Evolutionary conservation across 495 filamentous ascomycete species (phyloP).

Genomic region (Xylaria cubensis): DNA sequence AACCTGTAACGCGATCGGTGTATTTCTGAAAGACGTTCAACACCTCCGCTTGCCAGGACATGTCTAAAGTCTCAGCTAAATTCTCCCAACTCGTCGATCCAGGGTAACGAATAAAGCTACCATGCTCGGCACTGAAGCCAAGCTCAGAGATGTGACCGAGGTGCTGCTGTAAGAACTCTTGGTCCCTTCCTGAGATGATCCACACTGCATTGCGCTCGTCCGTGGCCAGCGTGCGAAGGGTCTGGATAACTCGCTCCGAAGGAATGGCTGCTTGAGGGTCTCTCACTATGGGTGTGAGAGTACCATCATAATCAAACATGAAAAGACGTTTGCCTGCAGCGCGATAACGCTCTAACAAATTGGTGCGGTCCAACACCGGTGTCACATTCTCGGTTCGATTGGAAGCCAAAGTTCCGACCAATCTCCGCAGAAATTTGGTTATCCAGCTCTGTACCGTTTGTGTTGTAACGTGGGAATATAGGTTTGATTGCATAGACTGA

Average conservation of each 20-base stretch:
- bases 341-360: constrained; percentile 73
- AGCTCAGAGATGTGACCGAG: constrained; percentile 84
- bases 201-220: constrained; percentile 88
- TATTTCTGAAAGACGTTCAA: constrained; percentile 82
- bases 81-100: constrained; percentile 80
- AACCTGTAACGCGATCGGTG: constrained; percentile 81
- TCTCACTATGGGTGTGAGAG: constrained; percentile 92
- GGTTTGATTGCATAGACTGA: constrained; percentile 60
- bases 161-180: constrained; percentile 84
- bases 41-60: constrained; percentile 87
- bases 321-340: constrained; percentile 77
- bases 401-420: constrained; percentile 78
- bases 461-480: constrained; percentile 83
- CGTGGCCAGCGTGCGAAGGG: constrained; percentile 76
- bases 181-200: constrained; percentile 95
- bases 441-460: constrained; percentile 88
- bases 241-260: constrained; percentile 78
- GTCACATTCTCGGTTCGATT: constrained; percentile 77
- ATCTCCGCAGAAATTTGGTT: constrained; percentile 71
- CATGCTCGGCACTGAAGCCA: constrained; percentile 93
- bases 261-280: constrained; percentile 89
- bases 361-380: constrained; percentile 75
- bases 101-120: constrained; percentile 87
- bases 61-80: constrained; percentile 78
- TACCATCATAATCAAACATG: constrained; percentile 99